Percentiles rank a stretch among this genome's conserved stretches.
Evolutionary conservation across 805 yeast species (phyloP).

Genomic region (Metschnikowia hibisci): DNA sequence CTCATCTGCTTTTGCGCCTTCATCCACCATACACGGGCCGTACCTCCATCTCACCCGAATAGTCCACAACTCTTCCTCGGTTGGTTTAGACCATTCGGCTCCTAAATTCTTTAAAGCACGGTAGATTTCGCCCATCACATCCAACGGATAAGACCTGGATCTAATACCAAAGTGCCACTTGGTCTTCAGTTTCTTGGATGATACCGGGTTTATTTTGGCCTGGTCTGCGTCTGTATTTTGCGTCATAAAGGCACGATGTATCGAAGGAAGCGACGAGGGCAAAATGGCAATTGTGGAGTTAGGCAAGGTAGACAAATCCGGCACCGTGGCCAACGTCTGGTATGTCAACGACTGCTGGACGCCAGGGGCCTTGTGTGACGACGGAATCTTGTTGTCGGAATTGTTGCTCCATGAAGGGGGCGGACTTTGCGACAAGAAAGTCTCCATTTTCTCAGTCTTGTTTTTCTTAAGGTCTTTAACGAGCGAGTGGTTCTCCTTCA

Average conservation of each 20-base stretch:
- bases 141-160: constrained; percentile 92
- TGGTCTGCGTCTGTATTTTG: constrained; percentile 35
- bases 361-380: constrained; percentile 37
- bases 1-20: constrained; percentile 20
- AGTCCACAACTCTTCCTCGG: constrained; percentile 95
- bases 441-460: constrained; percentile 50
- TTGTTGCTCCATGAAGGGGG: constrained; percentile 44
- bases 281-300: constrained; percentile 84
- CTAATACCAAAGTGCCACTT: constrained; percentile 99
- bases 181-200: constrained; percentile 82
- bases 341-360: constrained; percentile 44
- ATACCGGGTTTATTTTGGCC: constrained; percentile 45
- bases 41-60: constrained; percentile 93
- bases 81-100: constrained; percentile 96
- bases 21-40: constrained; percentile 23
- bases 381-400: constrained; percentile 13
- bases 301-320: constrained; percentile 50
- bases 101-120: constrained; percentile 89
- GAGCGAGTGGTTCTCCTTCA: constrained; percentile 72
- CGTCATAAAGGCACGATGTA: constrained; percentile 90
- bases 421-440: constrained; percentile 58
- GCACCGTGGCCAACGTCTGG: constrained; percentile 45
- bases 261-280: constrained; percentile 91
- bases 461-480: constrained; percentile 61
- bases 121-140: constrained; percentile 98